Base-by-base conservation (phyloP, 805 yeast species). In the Cephaloascus albidus region DNA sequence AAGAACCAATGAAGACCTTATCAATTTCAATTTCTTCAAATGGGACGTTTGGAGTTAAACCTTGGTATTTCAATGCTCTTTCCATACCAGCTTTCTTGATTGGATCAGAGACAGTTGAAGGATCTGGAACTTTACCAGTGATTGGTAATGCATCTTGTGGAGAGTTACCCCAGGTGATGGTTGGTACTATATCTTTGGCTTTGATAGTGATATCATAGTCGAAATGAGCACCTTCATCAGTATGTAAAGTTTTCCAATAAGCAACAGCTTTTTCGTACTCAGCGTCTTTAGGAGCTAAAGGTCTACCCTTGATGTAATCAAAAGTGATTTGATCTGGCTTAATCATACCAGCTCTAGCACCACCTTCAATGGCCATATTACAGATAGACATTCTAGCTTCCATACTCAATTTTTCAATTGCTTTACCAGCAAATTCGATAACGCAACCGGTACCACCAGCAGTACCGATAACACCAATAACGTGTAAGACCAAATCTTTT, bases 291-390 rank as follows among this genome's bases (percentile, higher is more conserved):
- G 98, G 98, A 46, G 96, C 90, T 50, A 93, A 73, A 34, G 97
- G 97, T 58, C 96, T 78, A 45, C 94, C 95, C 68, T 89, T 81
- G 53, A 93, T 72, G 65, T 93, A 93, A 43, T 82, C 81, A 54
- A 83, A 85, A 20, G 97, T 90, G 39, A 61, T 79, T 47, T 88
- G 84, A 58, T 93, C 98, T 8, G 98, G 98, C 48, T 82, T 85
- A 59, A 93, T 90, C 97, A 93, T 87, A 65, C 98, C 98, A 20
- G 98, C 97, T 69, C 98, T 82, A 15, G 98, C 98, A 68, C 98
- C 98, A 43, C 84, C 98, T 69, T 93, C 98, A 55, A 93, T 90
- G 36, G 97, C 81, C 98, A 93, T 93, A 62, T 93, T 93, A 75
- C 98, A 93, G 71, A 93, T 93, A 40, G 97, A 88, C 98, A 93